Evolutionary conservation across 441 rosid species (phyloP), one percentile per base, ranked within the genome.

Genomic region (Omphalea diandra): DNA sequence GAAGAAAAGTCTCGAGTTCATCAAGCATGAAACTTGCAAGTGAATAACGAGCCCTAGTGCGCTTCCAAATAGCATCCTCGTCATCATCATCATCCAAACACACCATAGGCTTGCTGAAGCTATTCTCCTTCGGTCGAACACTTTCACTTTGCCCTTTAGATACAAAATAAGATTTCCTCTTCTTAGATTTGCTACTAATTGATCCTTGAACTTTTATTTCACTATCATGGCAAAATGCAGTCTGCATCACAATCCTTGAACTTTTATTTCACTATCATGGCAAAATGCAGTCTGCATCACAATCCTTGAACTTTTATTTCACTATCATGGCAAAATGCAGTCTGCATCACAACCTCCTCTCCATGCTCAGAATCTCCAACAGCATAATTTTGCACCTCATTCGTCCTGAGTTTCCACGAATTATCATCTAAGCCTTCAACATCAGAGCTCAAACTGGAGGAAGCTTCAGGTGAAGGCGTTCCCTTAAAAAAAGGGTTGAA

Each of bases 1-100:
- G 96, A 72, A 96, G 93, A 80, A 93, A 93, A 47, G 92, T 90
- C 88, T 96, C 99, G 10, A 93, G 96, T 72, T 96, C 98, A 82
- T 96, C 98, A n/a, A 96, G 97, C 7, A 92, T 90, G 79, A 90
- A 93, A 79, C 93, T 83, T 47, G 83, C 87, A 54, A 93, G 96
- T 2, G 98, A 96, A 81, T 91, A 93, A 4, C 85, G 81, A 32
- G 98, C 98, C 84, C 99, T 85, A 3, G 99, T 96, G 46, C 95
- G 89, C 86, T 80, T 93, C 77, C 94, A 90, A 62, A 93, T 93
- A 46, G 96, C 97, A 80, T 90, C 96, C 33, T 84, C n/a, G n/a
- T n/a, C n/a, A n/a, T n/a, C n/a, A n/a, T n/a, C 75, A 71, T 72
- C 79, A 56, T 76, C 73, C 53, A 67, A 72, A 71, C 69, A 70